Conservation (phyloP, 1,284 basidiomycete genomes). For the Ganoderma sinense region DNA sequence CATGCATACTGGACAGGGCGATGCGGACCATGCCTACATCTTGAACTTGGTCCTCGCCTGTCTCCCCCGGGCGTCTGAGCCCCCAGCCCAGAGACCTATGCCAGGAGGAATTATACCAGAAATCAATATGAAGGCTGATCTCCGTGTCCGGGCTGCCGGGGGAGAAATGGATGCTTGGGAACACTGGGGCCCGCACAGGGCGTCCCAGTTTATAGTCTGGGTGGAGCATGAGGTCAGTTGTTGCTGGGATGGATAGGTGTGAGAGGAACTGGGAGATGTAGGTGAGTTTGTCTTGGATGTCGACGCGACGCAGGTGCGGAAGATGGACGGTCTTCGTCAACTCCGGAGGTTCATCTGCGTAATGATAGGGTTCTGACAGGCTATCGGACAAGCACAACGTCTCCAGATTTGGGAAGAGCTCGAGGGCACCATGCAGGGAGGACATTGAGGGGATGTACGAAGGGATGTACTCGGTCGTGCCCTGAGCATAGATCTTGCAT, state of each 20-base stretch:
- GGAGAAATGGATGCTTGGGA: background rate
- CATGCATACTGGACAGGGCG: background rate
- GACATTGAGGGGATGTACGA: background rate
- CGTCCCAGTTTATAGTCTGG: background rate
- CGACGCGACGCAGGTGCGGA: background rate
- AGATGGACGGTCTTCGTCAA: background rate
- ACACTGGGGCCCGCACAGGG: background rate
- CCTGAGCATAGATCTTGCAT: background rate
- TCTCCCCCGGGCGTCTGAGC: too few species aligned
- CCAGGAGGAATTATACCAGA: background rate
- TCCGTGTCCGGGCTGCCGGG: background rate
- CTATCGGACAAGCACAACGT: background rate
- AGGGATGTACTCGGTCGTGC: too few species aligned
- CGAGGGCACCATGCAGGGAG: background rate
- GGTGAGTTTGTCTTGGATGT: background rate
- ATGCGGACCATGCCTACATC: too few species aligned
- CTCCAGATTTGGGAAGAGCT: background rate
- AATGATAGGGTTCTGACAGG: background rate
- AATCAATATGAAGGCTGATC: background rate
- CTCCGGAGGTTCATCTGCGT: background rate
- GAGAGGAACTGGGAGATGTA: background rate
- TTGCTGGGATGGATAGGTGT: background rate
- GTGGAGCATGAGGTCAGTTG: background rate
- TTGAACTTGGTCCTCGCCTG: too few species aligned
- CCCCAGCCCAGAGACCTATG: background rate